Base-by-base conservation (phyloP, 495 filamentous ascomycete species). In the Lophium mytilinum region DNA sequence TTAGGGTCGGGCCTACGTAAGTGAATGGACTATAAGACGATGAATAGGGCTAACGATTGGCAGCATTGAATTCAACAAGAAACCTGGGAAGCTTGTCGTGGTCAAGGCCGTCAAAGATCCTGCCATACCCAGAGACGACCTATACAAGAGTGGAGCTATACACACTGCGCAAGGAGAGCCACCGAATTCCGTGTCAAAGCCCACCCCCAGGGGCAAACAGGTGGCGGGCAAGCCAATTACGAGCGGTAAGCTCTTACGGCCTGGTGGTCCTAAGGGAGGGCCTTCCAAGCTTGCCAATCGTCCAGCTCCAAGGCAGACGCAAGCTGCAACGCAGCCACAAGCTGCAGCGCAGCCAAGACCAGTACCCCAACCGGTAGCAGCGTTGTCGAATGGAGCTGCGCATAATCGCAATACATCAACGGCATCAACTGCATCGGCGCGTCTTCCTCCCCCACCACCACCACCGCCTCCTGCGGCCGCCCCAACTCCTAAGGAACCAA, bases 11-110 rank as follows among this genome's bases (percentile, higher is more conserved):
- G 14, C 83, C 91, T 34, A 79, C 79, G 73, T 79, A 68, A 72
- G 75, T 71, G 55, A 6, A 40, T 9, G 8, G 7, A 58, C 4
- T 9, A 21, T 18, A 41, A 30, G 10, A 9, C 30, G 1, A 34
- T 3, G 12, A 10, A 41, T 46, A 36, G 18, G 24, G 40, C 71
- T 76, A 64, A 77, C 62, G 6, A 36, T 12, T 39, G n/a, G 14
- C 15, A 81, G 76, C 1, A 91, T 99, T 67, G 89, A 96, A 68
- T 99, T 93, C 71, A 90, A 91, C 66, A 99, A 97, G 80, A 99
- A 99, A 74, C 94, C 94, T 3, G 89, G 90, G 36, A 99, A 99
- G 76, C 78, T 87, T 65, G 83, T 89, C 42, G 64, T 79, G 2
- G 84, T 99, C 61, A 97, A 97, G 76, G 87, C 84, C 1, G 66